These are phyloP conservation scores for Cyberlindnera xylosilytica DNA, from an alignment of 805 yeast genomes.

Conservation along the genomic window DNA sequence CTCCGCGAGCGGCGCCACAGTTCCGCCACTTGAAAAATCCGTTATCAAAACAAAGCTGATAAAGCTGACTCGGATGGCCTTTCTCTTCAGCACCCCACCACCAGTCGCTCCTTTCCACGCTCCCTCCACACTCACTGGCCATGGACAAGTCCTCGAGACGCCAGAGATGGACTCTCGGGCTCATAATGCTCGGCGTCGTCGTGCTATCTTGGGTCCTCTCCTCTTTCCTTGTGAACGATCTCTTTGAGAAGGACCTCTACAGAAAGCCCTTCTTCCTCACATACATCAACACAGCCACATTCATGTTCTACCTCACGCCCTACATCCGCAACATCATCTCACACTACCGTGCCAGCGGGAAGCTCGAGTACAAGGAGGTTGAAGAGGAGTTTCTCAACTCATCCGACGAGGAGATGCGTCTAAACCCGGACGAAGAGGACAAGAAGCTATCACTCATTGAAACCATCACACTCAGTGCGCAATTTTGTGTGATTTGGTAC, in stretches of 20 bases:
- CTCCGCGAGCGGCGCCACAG: not conserved
- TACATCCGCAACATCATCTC: constrained; percentile 32
- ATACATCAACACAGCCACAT: constrained; percentile 84
- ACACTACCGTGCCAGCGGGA: constrained; percentile 30
- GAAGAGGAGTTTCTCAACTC: constrained; percentile 19
- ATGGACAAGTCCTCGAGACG: constrained; percentile 17
- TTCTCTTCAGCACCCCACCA: too few relatives aligned
- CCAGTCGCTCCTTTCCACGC: not conserved
- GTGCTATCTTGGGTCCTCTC: constrained; percentile 89
- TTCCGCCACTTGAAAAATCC: not conserved
- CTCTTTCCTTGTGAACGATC: constrained; percentile 76
- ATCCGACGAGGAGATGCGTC: constrained; percentile 29
- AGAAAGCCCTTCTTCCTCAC: constrained; percentile 92
- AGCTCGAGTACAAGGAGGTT: constrained; percentile 23
- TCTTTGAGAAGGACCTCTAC: constrained; percentile 67
- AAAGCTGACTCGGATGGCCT: not conserved
- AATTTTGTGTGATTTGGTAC: constrained; percentile 89
- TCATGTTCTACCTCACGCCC: constrained; percentile 73
- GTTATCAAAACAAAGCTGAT: constrained; percentile 3
- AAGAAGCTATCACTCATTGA: constrained; percentile 45
- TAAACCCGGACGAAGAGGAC: constrained; percentile 17
- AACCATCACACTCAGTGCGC: constrained; percentile 70
- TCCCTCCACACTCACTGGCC: not conserved
- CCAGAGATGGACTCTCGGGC: constrained; percentile 69
- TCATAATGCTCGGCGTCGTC: constrained; percentile 68